Evolutionary conservation across 129 eudicot species (phyloP), one percentile per base, ranked within the genome.

Genomic region (Saussurea involucrata): DNA sequence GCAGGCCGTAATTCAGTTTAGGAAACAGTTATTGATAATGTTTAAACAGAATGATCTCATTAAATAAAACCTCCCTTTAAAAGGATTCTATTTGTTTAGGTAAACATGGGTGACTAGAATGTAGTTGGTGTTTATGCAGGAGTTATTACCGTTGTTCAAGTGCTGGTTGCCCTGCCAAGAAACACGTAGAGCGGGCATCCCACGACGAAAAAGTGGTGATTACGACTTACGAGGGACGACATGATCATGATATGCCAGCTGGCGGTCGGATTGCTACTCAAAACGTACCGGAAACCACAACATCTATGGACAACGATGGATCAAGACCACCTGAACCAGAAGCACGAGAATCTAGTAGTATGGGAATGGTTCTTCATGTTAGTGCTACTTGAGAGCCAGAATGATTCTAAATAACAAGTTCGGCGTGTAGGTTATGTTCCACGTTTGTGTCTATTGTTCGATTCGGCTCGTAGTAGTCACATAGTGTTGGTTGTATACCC

Each of bases 181-280:
- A 91, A 66, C 97, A 88, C 12, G 97, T 91, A 33, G 94, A 88
- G 66, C 83, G 97, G 78, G 90, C 97, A 74, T 87, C 94, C 15
- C 88, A 91, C 78, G 94, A 91, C 75, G 83, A 82, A 55, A 91
- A 88, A 68, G 77, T 86, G 70, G 97, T 91, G 55, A 85, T 91
- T 66, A 91, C 97, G 31, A 91, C 97, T 33, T 91, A 91, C 13
- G 96, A 90, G 75, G 97, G 97, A 60, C 80, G 82, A 24, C 97
- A 88, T 72, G 88, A 82, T 79, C 94, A 91, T 73, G 87, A 76
- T 31, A 67, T 85, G 71, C 94, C 97, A 21, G 77, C 87, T 66
- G 84, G 83, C 17, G 86, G 82, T 61, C 85, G 91, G 82, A 82
- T 83, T 18, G 83, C 89, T 2, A 77, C 83, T 55, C 92, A 78